Evolutionary conservation across 2,329 filamentous ascomycete species (phyloP).

Genomic region (Alternaria infectoria): DNA sequence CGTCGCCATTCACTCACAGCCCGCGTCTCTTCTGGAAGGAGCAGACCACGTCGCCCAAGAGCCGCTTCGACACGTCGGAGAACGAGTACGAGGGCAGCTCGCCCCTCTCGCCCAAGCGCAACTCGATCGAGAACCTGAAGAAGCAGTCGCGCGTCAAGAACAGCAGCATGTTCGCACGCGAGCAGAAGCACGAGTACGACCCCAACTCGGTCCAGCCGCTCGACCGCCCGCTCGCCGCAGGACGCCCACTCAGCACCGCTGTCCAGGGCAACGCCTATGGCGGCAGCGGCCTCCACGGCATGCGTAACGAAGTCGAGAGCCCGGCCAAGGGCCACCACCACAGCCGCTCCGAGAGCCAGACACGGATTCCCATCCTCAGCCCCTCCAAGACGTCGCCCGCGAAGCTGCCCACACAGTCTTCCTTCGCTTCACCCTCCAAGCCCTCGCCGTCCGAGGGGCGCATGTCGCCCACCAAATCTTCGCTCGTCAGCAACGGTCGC

Average conservation of each 20-base stretch:
- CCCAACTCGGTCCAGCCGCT: conserved; percentile 77
- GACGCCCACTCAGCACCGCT: conserved; percentile 61
- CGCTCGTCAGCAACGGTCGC: conserved; percentile 70
- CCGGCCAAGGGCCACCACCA: conserved; percentile 46
- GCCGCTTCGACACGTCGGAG: conserved; percentile 66
- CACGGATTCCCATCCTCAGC: conserved; percentile 63
- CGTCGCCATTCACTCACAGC: conserved; percentile 76
- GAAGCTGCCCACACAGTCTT: conserved; percentile 66
- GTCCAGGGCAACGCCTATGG: conserved; percentile 75
- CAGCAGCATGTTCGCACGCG: conserved; percentile 93
- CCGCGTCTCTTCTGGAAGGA: conserved; percentile 91
- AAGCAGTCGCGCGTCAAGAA: conserved; percentile 95
- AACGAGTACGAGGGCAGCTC: conserved; percentile 66
- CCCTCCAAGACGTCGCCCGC: conserved; percentile 59
- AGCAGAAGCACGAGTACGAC: conserved; percentile 92
- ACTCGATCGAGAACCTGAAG: conserved; percentile 94
- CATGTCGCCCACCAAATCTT: conserved; percentile 85
- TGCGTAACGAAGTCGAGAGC: conserved; percentile 39
- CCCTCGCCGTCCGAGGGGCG: conserved; percentile 51
- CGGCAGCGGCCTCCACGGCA: conserved; percentile 61
- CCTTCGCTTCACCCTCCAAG: conserved; percentile 31
- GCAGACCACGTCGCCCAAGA: conserved; percentile 67
- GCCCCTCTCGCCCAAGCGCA: conserved; percentile 75
- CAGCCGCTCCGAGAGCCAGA: conserved; percentile 63
- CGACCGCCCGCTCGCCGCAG: conserved; percentile 78